These are phyloP conservation scores for Candida andamanensis DNA, from an alignment of 805 yeast species.

Conservation along the genomic window DNA sequence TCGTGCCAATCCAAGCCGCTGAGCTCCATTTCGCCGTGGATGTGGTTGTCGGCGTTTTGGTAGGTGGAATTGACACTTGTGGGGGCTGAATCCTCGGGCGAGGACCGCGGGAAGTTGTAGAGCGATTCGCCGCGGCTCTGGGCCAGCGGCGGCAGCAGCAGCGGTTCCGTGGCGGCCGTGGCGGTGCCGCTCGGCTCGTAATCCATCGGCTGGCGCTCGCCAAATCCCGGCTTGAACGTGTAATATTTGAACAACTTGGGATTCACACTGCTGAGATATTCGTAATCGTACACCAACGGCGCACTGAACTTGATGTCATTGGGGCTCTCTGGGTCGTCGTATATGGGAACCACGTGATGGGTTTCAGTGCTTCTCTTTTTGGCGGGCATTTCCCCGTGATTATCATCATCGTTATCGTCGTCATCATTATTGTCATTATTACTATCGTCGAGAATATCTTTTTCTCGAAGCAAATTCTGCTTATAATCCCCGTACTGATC, in stretches of 20 bases:
- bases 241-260: constrained; percentile 35
- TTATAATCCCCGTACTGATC: constrained; percentile 33
- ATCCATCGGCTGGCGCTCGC: not conserved
- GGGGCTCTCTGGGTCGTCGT: constrained; percentile 6
- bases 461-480: not conserved
- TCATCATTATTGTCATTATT: constrained; percentile 2
- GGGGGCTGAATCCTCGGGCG: constrained; percentile 3
- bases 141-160: no score
- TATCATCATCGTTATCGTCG: constrained; percentile 1
- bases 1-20: constrained; percentile 36
- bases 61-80: constrained; percentile 21
- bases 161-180: constrained; percentile 4
- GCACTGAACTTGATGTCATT: constrained; percentile 16
- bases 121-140: not conserved
- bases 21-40: constrained; percentile 41
- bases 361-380: not conserved
- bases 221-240: constrained; percentile 22
- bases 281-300: constrained; percentile 40
- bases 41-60: constrained; percentile 28
- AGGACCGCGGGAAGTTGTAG: constrained; percentile 4
- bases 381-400: constrained; percentile 2
- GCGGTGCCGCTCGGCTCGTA: not conserved
- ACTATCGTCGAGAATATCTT: constrained; percentile 4
- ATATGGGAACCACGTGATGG: constrained; percentile 7
- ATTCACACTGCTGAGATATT: constrained; percentile 29